Evolutionary conservation across 1,139 yeast genomes (phyloP).

Genomic region (Kodamaea fungicola): DNA sequence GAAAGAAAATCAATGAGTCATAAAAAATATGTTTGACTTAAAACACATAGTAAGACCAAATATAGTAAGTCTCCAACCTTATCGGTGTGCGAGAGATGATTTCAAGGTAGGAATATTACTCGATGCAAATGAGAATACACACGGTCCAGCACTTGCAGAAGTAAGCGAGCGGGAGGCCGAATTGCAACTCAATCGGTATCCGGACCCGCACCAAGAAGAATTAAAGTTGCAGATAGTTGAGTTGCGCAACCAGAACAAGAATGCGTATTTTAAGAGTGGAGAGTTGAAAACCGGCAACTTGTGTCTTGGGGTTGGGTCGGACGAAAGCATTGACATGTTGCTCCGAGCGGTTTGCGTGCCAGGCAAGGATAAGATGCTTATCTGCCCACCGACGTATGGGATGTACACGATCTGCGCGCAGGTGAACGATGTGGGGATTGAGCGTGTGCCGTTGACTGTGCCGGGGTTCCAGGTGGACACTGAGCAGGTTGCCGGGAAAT

Average conservation of each 20-base stretch:
- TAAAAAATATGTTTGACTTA: constrained; percentile 45
- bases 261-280: constrained; percentile 15
- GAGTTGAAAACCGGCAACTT: constrained; percentile 62
- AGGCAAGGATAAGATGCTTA: constrained; percentile 72
- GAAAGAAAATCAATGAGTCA: not conserved
- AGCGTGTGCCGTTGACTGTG: constrained; percentile 58
- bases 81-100: constrained; percentile 87
- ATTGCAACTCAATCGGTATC: constrained; percentile 78
- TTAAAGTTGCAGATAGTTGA: constrained; percentile 69
- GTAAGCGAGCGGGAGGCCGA: constrained; percentile 22
- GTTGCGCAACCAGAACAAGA: constrained; percentile 59
- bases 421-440: constrained; percentile 80
- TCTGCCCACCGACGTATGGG: constrained; percentile 96
- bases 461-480: constrained; percentile 66
- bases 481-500: constrained; percentile 48
- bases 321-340: constrained; percentile 88
- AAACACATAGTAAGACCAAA: constrained; percentile 75
- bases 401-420: constrained; percentile 92
- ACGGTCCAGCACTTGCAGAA: constrained; percentile 69
- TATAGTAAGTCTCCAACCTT: constrained; percentile 76
- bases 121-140: constrained; percentile 95
- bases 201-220: constrained; percentile 92
- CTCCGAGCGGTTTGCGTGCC: constrained; percentile 86
- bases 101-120: constrained; percentile 72
- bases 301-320: constrained; percentile 96